These are phyloP conservation scores for Alternaria infectoria DNA, from an alignment of 2,329 filamentous ascomycete species.

Conservation along the genomic window DNA sequence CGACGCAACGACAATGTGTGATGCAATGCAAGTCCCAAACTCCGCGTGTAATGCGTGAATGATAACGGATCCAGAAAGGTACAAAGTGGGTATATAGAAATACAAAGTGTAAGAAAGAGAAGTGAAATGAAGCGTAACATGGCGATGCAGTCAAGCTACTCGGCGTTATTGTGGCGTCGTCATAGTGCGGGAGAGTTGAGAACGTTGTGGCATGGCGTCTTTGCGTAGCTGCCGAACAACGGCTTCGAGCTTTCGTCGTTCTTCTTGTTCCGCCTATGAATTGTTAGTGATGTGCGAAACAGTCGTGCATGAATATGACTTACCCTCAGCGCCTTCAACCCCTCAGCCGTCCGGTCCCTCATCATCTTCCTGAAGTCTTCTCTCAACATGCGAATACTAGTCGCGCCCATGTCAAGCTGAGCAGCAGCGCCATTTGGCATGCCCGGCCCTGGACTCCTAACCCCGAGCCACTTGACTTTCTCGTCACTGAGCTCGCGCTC, in stretches of 20 bases:
- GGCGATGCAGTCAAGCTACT: background rate
- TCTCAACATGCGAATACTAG: constrained; percentile 71
- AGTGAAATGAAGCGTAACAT: background rate
- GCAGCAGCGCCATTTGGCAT: constrained; percentile 35
- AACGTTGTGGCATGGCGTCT: constrained; percentile 37
- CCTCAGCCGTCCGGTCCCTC: constrained; percentile 72
- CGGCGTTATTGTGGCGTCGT: constrained; percentile 7
- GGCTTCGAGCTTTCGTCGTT: constrained; percentile 70
- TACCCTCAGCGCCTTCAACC: constrained; percentile 68
- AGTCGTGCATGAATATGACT: background rate
- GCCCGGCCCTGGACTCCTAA: constrained; percentile 57
- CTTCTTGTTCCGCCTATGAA: constrained; percentile 71
- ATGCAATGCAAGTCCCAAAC: background rate
- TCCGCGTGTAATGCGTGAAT: background rate
- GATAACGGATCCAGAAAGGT: background rate
- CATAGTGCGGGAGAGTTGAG: constrained; percentile 18
- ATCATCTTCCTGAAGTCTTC: constrained; percentile 84
- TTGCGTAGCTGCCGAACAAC: constrained; percentile 62
- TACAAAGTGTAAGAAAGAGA: background rate
- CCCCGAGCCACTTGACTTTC: constrained; percentile 69
- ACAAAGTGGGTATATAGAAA: background rate
- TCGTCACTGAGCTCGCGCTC: constrained; percentile 72
- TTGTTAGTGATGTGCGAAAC: constrained; percentile 25
- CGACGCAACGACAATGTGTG: background rate
- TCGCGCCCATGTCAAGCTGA: constrained; percentile 57